These are phyloP conservation scores for Ogataea dorogensis DNA, from an alignment of 805 yeast species.

Conservation along the genomic window DNA sequence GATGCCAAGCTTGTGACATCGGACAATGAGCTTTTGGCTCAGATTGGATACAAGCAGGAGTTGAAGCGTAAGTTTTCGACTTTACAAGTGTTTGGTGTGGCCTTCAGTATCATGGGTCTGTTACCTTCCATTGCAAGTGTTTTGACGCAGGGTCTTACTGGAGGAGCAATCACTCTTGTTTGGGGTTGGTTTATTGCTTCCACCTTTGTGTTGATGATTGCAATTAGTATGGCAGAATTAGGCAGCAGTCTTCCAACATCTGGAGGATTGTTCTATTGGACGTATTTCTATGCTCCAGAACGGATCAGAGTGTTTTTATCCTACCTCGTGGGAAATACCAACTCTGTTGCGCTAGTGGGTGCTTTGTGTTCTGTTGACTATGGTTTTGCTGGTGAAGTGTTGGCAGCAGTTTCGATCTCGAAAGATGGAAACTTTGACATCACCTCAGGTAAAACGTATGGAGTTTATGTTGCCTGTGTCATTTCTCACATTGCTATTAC, in stretches of 20 bases:
- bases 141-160: conserved; percentile 51
- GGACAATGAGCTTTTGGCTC: conserved; percentile 40
- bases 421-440: conserved; percentile 40
- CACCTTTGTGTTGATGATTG: conserved; percentile 53
- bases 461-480: conserved; percentile 44
- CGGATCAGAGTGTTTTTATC: conserved; percentile 37
- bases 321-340: conserved; percentile 43
- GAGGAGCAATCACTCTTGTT: conserved; percentile 57
- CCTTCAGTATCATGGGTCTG: conserved; percentile 62
- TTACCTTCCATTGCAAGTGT: conserved; percentile 65
- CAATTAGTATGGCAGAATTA: conserved; percentile 58
- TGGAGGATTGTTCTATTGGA: conserved; percentile 60
- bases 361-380: conserved; percentile 44
- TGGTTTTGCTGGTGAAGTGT: conserved; percentile 44
- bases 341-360: conserved; percentile 43
- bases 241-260: conserved; percentile 62
- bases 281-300: conserved; percentile 44
- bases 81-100: conserved; percentile 58
- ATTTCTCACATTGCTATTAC: conserved; percentile 39
- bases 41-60: conserved; percentile 66
- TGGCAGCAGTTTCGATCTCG: conserved; percentile 42
- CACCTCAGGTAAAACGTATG: conserved; percentile 40
- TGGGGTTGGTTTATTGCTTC: conserved; percentile 49
- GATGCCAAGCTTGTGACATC: conserved; percentile 29
- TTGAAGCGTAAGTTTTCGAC: conserved; percentile 57